Evolutionary conservation across 108 stramenopile species (phyloP).

Genomic region (Mediolabrus comicus): DNA sequence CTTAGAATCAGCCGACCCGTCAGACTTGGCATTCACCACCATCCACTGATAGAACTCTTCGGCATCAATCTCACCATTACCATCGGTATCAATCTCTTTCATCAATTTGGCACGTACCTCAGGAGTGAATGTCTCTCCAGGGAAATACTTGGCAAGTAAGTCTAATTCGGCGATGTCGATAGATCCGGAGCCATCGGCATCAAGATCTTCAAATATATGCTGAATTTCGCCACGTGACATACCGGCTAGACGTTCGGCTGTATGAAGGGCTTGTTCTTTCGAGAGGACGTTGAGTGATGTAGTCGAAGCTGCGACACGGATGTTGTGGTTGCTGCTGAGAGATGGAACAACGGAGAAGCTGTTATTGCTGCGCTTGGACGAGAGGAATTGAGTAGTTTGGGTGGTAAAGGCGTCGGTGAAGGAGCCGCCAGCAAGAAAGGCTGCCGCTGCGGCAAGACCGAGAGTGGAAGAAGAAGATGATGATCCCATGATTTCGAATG

Average conservation of each 20-base stretch:
- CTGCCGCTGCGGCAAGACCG: neutral
- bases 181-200: constrained; percentile 10
- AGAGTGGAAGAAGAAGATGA: neutral
- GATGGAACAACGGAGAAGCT: neutral
- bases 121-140: neutral
- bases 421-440: neutral
- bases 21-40: constrained; percentile 17
- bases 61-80: constrained; percentile 13
- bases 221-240: neutral
- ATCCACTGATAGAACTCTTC: constrained; percentile 24
- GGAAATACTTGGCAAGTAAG: constrained; percentile 11
- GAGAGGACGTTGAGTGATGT: neutral
- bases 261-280: constrained; percentile 5
- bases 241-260: neutral
- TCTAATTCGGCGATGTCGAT: constrained; percentile 20
- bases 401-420: neutral
- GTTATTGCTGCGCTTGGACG: neutral
- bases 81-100: constrained; percentile 14
- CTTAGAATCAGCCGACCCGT: neutral
- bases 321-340: neutral
- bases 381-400: neutral
- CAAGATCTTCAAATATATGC: constrained; percentile 26
- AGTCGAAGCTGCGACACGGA: neutral
- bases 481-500: too few species aligned
- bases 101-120: constrained; percentile 11